Evolutionary conservation across 306 rosid species (phyloP), one percentile per base, ranked within the genome.

Genomic region (Prunus campanulata): DNA sequence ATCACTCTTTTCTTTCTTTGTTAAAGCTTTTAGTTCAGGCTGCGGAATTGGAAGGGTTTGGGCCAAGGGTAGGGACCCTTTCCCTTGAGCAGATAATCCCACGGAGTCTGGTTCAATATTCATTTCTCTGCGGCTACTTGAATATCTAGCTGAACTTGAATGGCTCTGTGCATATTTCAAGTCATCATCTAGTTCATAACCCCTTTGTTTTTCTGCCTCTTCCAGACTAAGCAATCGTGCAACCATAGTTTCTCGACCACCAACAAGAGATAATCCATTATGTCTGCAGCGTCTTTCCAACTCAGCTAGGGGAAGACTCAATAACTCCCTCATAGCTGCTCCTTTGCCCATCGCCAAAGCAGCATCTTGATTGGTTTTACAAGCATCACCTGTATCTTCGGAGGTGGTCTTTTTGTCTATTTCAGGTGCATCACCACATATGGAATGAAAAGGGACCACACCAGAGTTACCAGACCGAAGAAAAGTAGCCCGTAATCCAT

Each of bases 281-380:
- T 96, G 99, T 70, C 98, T 90, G 85, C 98, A 96, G 59, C 99
- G 89, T 83, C 99, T 87, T 84, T 96, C 99, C 81, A 96, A 87
- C 84, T 96, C 99, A 77, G 90, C 86, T 52, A 92, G 78, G 73
- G 98, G 98, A 80, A 96, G 97, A 86, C 76, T 86, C 94, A 92
- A 87, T 63, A 96, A 85, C 87, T 92, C 99, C 85, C 84, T 83
- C 68, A 6, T 93, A 72, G 99, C 99, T 78, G 98, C 99, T 78
- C 98, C 98, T 87, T 89, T 91, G 63, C 93, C 96, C 97, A 96
- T 96, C 69, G 99, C 98, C 86, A 96, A 79, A 72, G 93, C 99
- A 78, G 98, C 83, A 89, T 96, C 97, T 86, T 88, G 98, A 85
- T 88, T 88, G 74, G 76, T 78, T 86, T 90, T 92, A 72, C 79